A percentile compares a stretch with the other conserved stretches of the same genome.
These are phyloP conservation scores for Fusarium sp. DNA, from an alignment of 2,329 filamentous ascomycete species.

Conservation along the genomic window DNA sequence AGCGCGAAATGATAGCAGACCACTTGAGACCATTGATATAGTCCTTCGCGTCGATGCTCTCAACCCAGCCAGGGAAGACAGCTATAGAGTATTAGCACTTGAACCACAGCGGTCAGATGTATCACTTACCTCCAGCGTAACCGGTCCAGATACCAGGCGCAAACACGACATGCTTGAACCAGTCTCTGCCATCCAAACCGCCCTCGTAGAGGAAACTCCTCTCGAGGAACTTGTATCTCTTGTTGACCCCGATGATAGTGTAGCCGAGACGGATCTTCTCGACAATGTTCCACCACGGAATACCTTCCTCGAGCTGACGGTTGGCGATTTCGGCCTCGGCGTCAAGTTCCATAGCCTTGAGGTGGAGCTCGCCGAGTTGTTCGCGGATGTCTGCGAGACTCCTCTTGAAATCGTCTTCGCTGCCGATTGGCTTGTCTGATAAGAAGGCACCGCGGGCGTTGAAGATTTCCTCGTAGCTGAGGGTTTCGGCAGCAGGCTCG, in stretches of 20 bases:
- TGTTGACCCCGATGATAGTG: conserved; percentile 76
- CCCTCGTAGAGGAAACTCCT: conserved; percentile 80
- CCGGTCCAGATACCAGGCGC: conserved; percentile 93
- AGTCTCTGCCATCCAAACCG: conserved; percentile 82
- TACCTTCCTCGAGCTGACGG: conserved; percentile 61
- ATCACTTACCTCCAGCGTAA: conserved; percentile 77
- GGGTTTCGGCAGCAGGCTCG: conserved; percentile 43
- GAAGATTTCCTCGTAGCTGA: conserved; percentile 50
- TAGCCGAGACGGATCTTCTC: conserved; percentile 73
- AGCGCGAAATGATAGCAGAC: conserved; percentile 68
- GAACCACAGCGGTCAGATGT: not conserved
- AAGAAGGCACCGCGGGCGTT: conserved; percentile 47
- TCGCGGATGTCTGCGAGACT: conserved; percentile 56
- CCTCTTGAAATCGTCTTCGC: conserved; percentile 55
- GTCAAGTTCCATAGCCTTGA: conserved; percentile 61
- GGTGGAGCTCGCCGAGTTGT: conserved; percentile 54
- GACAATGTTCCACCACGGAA: conserved; percentile 85
- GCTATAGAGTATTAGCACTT: conserved; percentile 52
- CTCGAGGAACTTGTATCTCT: conserved; percentile 86
- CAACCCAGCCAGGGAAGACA: conserved; percentile 72
- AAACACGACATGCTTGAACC: conserved; percentile 97
- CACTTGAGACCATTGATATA: conserved; percentile 70
- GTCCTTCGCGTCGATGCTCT: conserved; percentile 72
- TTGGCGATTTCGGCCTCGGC: conserved; percentile 58
- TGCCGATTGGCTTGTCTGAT: conserved; percentile 50